Base-by-base conservation (phyloP, 148 eudicot genomes). In the Rhododendron vialii region DNA sequence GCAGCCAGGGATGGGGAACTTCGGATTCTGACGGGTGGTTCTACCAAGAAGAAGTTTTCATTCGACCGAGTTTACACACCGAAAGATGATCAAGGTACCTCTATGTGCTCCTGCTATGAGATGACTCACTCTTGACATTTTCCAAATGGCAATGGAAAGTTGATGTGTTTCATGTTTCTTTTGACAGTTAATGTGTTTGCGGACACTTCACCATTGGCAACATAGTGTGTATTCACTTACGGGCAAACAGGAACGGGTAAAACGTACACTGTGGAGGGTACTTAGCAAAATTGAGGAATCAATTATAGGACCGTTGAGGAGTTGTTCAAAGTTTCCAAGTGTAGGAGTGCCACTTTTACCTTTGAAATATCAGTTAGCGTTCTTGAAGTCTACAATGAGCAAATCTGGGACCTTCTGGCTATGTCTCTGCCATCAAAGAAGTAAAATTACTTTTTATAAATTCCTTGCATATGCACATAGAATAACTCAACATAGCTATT, bases 221-320 rank as follows among this genome's bases (percentile, higher is more conserved):
- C 85, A 98, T 96, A 30, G 1, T 96, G 99, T 84, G 95, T 96
- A 57, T 96, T 96, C 91, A 98, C 99, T 75, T 96, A 96, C 83
- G 98, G 98, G 35, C 98, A 96, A 91, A 96, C 98, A 2, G 98
- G 99, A 84, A 95, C 98, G 28, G 99, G 98, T 71, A 96, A 95
- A 88, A 96, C 99, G 5, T 96, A 93, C 87, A 96, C 99, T 53
- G 94, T 95, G 99, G 99, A 95, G 93, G 99, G 98, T 13, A 93
- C 93, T 69, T 91, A 88, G 90, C 85, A 88, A 87, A 95, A 93
- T 38, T 88, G 98, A 20, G 98, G 98, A 83, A 98, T 96, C 78
- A 96, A 95, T 84, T 96, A 96, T 84, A 90, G 98, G 88, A 96
- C 98, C 7, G 94, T 96, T 30, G 96, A 95, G 90, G 95, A 92